A percentile compares a stretch with the other conserved stretches of the same genome.
phyloP scores from a whole-genome alignment of 495 filamentous ascomycete species.

The Lasiosphaeria hispida region DNA sequence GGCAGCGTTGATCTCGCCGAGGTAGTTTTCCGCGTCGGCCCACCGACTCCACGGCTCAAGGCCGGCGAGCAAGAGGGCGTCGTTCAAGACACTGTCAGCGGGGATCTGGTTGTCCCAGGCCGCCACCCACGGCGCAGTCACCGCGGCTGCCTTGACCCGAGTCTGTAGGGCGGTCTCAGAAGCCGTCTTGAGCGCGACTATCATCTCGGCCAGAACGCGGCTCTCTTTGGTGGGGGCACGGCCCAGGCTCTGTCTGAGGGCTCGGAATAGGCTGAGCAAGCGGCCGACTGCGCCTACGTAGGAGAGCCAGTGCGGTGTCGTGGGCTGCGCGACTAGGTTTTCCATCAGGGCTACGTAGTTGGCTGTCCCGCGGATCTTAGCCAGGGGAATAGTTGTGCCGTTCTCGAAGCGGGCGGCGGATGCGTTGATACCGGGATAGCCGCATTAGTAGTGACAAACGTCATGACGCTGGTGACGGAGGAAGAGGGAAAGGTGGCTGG shows the following conservation, averaged over 20 bases:
- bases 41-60: background rate
- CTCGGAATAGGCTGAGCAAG: background rate
- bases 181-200: background rate
- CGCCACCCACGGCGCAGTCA: background rate
- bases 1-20: background rate
- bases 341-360: background rate
- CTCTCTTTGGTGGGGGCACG: background rate
- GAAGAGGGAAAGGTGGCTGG: no score
- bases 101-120: background rate
- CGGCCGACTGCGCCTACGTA: background rate
- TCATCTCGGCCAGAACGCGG: background rate
- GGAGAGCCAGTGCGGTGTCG: background rate
- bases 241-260: background rate
- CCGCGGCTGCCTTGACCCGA: background rate
- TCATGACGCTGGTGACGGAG: no score
- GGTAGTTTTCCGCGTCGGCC: background rate
- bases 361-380: background rate
- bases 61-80: background rate
- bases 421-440: conserved; percentile 1
- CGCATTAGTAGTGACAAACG: background rate
- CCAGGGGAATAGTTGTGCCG: background rate
- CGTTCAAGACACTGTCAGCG: background rate
- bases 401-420: conserved; percentile 5
- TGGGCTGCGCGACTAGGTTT: background rate
- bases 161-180: background rate